phyloP scores from a whole-genome alignment of 1,284 basidiomycete genomes.

The Ceratobasidium theobromae region DNA sequence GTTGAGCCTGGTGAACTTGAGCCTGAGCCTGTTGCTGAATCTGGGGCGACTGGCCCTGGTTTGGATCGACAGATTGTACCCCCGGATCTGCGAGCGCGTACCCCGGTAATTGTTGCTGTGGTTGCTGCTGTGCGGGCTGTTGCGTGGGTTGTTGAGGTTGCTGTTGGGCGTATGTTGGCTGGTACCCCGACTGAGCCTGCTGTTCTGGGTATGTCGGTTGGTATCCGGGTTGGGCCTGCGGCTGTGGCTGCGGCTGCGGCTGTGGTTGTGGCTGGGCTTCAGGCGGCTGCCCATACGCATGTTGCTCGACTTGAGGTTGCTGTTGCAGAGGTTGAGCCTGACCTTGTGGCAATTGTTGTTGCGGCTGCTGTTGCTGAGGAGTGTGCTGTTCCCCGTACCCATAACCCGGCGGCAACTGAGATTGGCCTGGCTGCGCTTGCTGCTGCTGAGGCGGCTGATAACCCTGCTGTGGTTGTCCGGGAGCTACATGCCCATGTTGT shows the following conservation, averaged over 20 bases:
- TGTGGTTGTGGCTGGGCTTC: constrained; percentile 38
- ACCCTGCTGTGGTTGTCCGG: constrained; percentile 40
- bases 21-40: constrained; percentile 7
- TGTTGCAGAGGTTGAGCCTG: constrained; percentile 39
- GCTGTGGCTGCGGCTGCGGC: constrained; percentile 35
- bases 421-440: constrained; percentile 42
- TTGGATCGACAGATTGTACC: background rate
- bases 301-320: constrained; percentile 30
- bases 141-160: too few relatives aligned
- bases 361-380: constrained; percentile 37
- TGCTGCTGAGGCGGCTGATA: constrained; percentile 38
- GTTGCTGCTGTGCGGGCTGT: too few relatives aligned
- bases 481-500: background rate
- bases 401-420: constrained; percentile 37
- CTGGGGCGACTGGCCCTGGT: constrained; percentile 33
- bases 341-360: constrained; percentile 41
- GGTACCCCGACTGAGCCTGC: too few relatives aligned
- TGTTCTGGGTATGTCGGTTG: background rate
- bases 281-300: constrained; percentile 37
- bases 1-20: background rate
- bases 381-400: background rate
- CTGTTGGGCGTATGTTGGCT: too few relatives aligned
- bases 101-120: too few relatives aligned
- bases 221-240: constrained; percentile 34
- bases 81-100: background rate